Conservation (phyloP, 805 yeast genomes). For the Ogataea nonfermentans region DNA sequence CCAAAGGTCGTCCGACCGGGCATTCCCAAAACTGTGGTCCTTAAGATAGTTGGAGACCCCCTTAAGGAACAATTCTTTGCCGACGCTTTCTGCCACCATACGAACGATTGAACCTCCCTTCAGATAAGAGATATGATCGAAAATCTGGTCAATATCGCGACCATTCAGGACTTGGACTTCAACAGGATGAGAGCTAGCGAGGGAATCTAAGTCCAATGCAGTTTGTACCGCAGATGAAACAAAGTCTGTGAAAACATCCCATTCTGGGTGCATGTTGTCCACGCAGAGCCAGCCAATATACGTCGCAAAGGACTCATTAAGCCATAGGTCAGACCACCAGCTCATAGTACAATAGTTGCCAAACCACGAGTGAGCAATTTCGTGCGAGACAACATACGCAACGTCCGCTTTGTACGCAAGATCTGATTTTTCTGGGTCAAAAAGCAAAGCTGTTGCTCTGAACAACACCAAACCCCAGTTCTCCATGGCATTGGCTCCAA, state of each 20-base stretch:
- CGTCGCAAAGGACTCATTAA: conserved; percentile 88
- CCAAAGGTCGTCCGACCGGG: conserved; percentile 76
- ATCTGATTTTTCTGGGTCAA: conserved; percentile 45
- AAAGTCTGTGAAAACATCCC: conserved; percentile 69
- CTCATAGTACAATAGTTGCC: conserved; percentile 88
- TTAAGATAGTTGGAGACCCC: conserved; percentile 73
- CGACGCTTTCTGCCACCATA: conserved; percentile 72
- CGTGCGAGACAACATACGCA: conserved; percentile 81
- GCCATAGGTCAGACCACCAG: conserved; percentile 93
- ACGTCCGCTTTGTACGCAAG: conserved; percentile 62
- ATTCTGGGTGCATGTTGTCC: conserved; percentile 69
- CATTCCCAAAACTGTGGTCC: conserved; percentile 63
- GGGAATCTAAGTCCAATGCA: conserved; percentile 54
- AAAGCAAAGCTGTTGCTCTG: conserved; percentile 58
- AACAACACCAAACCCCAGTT: conserved; percentile 82
- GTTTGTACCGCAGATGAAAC: conserved; percentile 50
- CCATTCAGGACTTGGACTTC: conserved; percentile 81
- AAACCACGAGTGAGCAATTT: conserved; percentile 89
- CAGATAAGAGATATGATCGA: conserved; percentile 76
- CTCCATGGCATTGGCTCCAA: conserved; percentile 87
- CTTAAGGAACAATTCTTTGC: conserved; percentile 62
- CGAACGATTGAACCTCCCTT: conserved; percentile 78
- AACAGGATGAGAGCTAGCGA: conserved; percentile 71
- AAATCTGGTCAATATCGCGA: conserved; percentile 75
- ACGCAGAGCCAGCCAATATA: conserved; percentile 76